phyloP scores from a whole-genome alignment of 169 alveolate genomes.

The Plasmodium cynomolgi region DNA sequence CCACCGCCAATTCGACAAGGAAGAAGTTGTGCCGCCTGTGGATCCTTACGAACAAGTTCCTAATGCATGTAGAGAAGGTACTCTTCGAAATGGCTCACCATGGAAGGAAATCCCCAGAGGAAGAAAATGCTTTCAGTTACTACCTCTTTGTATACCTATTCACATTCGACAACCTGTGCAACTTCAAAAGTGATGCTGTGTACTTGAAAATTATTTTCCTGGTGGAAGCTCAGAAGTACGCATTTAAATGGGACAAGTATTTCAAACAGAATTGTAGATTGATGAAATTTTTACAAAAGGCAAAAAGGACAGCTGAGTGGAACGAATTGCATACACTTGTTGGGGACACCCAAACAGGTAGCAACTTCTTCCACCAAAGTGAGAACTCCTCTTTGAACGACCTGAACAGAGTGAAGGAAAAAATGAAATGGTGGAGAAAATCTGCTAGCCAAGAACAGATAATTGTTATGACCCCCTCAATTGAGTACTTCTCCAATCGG shows the following conservation, averaged over 20 bases:
- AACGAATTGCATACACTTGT: neutral
- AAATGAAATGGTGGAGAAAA: neutral
- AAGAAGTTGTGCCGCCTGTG: neutral
- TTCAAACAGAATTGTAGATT: neutral
- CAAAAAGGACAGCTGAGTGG: neutral
- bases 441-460: neutral
- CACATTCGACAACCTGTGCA: slow-evolving; percentile 4
- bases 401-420: neutral
- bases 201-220: slow-evolving; percentile 6
- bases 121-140: slow-evolving; percentile 8
- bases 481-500: neutral
- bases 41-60: slow-evolving; percentile 15
- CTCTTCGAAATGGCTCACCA: neutral
- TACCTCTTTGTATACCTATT: slow-evolving; percentile 42
- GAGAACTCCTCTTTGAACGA: neutral
- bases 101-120: neutral
- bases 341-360: neutral
- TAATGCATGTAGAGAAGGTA: neutral
- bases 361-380: neutral
- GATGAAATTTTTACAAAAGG: slow-evolving; percentile 8
- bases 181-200: neutral
- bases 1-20: neutral
- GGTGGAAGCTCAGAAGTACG: neutral
- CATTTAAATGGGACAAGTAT: neutral
- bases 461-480: neutral